These are phyloP conservation scores for Chlorella ohadii DNA, from an alignment of 139 green algal species.

Conservation along the genomic window DNA sequence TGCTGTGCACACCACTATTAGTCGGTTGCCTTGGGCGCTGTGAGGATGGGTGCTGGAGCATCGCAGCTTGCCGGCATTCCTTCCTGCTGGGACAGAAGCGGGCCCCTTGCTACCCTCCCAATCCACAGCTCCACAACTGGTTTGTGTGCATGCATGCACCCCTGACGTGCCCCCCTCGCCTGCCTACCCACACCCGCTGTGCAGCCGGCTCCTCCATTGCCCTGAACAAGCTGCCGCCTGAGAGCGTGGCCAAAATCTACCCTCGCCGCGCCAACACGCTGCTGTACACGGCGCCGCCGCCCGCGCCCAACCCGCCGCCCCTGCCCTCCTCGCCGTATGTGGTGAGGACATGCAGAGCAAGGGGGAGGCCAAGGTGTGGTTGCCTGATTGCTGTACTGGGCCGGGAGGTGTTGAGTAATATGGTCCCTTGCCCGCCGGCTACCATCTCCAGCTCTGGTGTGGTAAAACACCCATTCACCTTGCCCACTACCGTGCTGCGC, in stretches of 20 bases:
- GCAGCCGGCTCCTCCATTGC: conserved; percentile 17
- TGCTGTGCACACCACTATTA: too few species aligned
- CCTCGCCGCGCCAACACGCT: conserved; percentile 26
- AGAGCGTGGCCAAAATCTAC: conserved; percentile 35
- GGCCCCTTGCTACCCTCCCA: too few species aligned
- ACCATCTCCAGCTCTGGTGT: too few species aligned
- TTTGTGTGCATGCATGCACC: background rate
- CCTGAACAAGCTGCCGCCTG: conserved; percentile 36
- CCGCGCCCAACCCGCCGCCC: background rate
- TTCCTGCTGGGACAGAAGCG: too few species aligned
- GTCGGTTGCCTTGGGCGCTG: too few species aligned
- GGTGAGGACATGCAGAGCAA: background rate
- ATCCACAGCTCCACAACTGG: too few species aligned
- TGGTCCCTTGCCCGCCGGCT: too few species aligned
- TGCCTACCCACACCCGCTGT: background rate
- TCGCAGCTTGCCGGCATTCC: background rate
- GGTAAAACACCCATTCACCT: too few species aligned
- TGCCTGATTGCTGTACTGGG: background rate
- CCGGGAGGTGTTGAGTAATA: too few species aligned
- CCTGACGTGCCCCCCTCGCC: background rate
- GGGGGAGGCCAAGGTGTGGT: too few species aligned
- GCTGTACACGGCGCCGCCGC: conserved; percentile 33
- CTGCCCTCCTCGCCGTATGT: background rate
- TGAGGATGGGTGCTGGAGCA: background rate
- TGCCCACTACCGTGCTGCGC: background rate